Evolutionary conservation across 1,284 basidiomycete species (phyloP).

Genomic region (Cryptococcus depauperatus): DNA sequence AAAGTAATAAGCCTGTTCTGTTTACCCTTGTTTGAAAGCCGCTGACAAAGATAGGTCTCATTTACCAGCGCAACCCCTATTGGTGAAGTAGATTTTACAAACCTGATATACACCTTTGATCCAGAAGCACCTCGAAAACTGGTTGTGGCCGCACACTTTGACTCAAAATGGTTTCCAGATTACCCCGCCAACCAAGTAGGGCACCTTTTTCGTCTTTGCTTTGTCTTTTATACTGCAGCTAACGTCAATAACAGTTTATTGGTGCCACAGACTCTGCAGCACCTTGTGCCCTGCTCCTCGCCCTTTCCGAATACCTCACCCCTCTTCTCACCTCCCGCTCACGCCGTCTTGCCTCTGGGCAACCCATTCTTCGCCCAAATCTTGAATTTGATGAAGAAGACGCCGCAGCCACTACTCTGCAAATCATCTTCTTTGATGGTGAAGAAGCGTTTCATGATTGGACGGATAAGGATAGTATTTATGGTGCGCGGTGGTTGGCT

Average conservation of each 20-base stretch:
- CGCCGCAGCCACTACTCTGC: constrained; percentile 71
- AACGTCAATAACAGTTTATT: constrained; percentile 59
- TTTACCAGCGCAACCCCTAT: constrained; percentile 77
- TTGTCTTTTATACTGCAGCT: background rate
- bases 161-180: constrained; percentile 78
- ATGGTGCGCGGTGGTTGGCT: constrained; percentile 88
- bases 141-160: constrained; percentile 88
- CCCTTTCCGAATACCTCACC: constrained; percentile 72
- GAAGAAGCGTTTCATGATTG: constrained; percentile 92
- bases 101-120: constrained; percentile 91
- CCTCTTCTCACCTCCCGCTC: constrained; percentile 61
- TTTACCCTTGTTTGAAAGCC: too few species aligned
- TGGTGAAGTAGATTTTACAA: constrained; percentile 73
- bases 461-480: constrained; percentile 84
- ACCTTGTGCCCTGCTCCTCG: constrained; percentile 86
- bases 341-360: constrained; percentile 50
- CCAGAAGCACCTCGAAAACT: constrained; percentile 71
- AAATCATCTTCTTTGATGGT: constrained; percentile 96
- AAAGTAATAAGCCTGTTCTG: constrained; percentile 40
- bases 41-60: constrained; percentile 48
- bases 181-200: constrained; percentile 65
- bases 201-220: background rate
- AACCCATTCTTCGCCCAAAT: constrained; percentile 23
- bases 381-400: constrained; percentile 58
- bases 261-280: constrained; percentile 97